Conservation (phyloP, 306 rosid species). For the Astragalus membranaceus region DNA sequence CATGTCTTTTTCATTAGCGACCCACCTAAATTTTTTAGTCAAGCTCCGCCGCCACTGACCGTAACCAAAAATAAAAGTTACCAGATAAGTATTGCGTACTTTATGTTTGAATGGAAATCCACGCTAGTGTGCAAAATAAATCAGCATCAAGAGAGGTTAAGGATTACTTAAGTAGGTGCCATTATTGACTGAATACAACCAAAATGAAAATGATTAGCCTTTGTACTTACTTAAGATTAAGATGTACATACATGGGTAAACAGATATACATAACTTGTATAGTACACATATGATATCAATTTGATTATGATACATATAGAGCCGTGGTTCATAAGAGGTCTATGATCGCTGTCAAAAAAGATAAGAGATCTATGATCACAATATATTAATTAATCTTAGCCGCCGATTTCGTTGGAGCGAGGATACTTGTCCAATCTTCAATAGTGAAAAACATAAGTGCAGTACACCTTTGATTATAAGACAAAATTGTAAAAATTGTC, state of each 20-base stretch:
- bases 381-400: conserved; percentile 12
- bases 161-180: background rate
- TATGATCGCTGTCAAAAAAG: too few relatives aligned
- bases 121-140: background rate
- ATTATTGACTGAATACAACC: conserved; percentile 24
- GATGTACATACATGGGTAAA: conserved; percentile 18
- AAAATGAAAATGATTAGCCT: background rate
- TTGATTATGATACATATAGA: background rate
- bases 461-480: conserved; percentile 4
- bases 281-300: background rate
- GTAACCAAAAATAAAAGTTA: too few relatives aligned
- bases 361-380: background rate
- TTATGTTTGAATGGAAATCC: background rate
- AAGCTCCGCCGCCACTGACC: too few relatives aligned
- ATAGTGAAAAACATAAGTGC: conserved; percentile 6
- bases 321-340: conserved; percentile 11
- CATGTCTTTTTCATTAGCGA: too few relatives aligned
- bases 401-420: background rate
- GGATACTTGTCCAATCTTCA: conserved; percentile 21
- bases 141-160: background rate
- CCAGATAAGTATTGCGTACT: background rate
- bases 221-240: background rate
- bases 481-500: conserved; percentile 13
- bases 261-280: conserved; percentile 5
- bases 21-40: too few relatives aligned